phyloP scores from a whole-genome alignment of 768 basidiomycete species.

The Hygrocybe coccinea region DNA sequence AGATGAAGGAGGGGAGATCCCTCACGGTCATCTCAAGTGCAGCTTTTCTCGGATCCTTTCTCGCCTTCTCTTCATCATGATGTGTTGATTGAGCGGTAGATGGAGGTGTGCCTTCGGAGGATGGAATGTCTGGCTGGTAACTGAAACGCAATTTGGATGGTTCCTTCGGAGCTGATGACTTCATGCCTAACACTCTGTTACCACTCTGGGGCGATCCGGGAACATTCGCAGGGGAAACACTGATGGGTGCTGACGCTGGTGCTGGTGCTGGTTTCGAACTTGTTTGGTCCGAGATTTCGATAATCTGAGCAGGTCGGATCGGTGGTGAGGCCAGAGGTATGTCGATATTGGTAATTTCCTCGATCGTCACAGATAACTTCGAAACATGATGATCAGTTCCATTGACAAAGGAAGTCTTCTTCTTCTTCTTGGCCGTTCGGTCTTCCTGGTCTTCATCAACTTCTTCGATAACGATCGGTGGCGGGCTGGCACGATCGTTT shows the following conservation, averaged over 20 bases:
- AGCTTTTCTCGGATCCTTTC: slow-evolving; percentile 15
- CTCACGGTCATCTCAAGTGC: slow-evolving; percentile 2
- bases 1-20: slow-evolving; percentile 11
- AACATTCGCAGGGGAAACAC: background rate
- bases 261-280: background rate
- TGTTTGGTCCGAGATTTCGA: background rate
- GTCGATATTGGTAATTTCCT: slow-evolving; percentile 6
- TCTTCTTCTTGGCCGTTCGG: slow-evolving; percentile 34
- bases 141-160: slow-evolving; percentile 76
- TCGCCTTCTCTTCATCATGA: background rate
- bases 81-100: slow-evolving; percentile 13
- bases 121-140: slow-evolving; percentile 49
- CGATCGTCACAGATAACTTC: background rate
- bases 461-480: slow-evolving; percentile 30
- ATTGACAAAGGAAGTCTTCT: slow-evolving; percentile 11
- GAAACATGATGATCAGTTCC: background rate
- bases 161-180: slow-evolving; percentile 48
- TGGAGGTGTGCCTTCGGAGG: slow-evolving; percentile 27
- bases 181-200: slow-evolving; percentile 1
- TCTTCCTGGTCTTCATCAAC: slow-evolving; percentile 25
- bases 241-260: background rate
- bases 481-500: background rate
- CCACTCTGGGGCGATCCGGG: background rate
- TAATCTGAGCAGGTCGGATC: background rate
- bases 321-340: background rate